A percentile compares a stretch with the other conserved stretches of the same genome.
These are phyloP conservation scores for Parastagonospora nodorum DNA, from an alignment of 2,329 filamentous ascomycete genomes.

Conservation along the genomic window DNA sequence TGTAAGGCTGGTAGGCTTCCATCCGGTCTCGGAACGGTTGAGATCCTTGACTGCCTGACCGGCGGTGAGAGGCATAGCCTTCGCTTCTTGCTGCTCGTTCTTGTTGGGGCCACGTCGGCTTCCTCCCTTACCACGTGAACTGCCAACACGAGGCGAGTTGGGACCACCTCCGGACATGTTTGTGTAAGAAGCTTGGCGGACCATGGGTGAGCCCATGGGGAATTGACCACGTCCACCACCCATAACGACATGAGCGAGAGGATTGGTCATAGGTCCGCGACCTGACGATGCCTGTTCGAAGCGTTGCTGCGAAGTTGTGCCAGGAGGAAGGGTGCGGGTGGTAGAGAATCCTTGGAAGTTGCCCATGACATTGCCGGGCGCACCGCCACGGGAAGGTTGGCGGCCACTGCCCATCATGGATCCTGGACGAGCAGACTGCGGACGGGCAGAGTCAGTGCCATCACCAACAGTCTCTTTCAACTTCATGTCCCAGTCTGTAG, in stretches of 20 bases:
- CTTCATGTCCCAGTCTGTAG: constrained; percentile 87
- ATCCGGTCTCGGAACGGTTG: constrained; percentile 72
- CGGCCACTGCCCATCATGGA: constrained; percentile 54
- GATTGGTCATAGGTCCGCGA: constrained; percentile 49
- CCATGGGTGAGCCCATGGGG: constrained; percentile 69
- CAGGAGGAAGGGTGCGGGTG: constrained; percentile 68
- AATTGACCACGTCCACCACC: constrained; percentile 57
- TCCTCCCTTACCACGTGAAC: constrained; percentile 67
- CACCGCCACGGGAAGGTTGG: constrained; percentile 50
- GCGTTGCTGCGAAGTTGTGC: constrained; percentile 77
- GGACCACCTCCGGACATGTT: constrained; percentile 65
- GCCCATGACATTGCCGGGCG: constrained; percentile 64
- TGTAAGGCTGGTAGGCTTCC: constrained; percentile 74
- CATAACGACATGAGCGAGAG: constrained; percentile 63
- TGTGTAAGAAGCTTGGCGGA: constrained; percentile 64
- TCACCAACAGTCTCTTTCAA: constrained; percentile 86
- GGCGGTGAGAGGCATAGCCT: constrained; percentile 89
- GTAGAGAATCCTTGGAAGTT: constrained; percentile 59
- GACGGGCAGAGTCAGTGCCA: constrained; percentile 68
- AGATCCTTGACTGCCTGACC: constrained; percentile 83
- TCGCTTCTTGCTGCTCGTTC: constrained; percentile 70
- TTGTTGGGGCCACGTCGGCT: constrained; percentile 58
- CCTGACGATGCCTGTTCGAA: constrained; percentile 54
- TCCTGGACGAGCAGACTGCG: constrained; percentile 63
- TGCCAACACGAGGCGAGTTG: constrained; percentile 72